A percentile compares a stretch with the other conserved stretches of the same genome.
Conservation (phyloP, 129 eudicot species). For the Logfia minima region DNA sequence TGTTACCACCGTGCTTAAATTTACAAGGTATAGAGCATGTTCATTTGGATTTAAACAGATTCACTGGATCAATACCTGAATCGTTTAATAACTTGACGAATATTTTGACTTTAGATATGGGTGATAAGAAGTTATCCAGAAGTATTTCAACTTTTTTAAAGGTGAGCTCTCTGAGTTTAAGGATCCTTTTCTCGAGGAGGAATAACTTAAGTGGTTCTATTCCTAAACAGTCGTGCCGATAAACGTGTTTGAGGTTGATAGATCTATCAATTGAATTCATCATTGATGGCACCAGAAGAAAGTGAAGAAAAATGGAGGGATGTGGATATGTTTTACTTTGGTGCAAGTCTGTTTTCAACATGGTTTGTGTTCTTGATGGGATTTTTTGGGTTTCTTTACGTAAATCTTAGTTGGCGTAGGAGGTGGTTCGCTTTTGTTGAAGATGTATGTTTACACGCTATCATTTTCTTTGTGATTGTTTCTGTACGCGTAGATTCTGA, state of each 20-base stretch:
- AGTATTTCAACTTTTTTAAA: slow-evolving; percentile 15
- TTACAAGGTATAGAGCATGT: not conserved
- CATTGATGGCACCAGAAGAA: slow-evolving; percentile 1
- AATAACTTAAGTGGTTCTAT: slow-evolving; percentile 33
- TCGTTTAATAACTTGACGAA: not conserved
- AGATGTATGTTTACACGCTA: slow-evolving; percentile 10
- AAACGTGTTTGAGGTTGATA: slow-evolving; percentile 16
- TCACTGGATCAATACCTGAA: slow-evolving; percentile 33
- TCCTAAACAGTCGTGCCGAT: slow-evolving; percentile 26
- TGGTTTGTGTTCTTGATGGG: slow-evolving; percentile 27
- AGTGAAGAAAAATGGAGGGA: slow-evolving; percentile 18
- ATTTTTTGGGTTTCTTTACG: slow-evolving; percentile 16
- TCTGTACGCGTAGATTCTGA: not conserved
- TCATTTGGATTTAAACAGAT: slow-evolving; percentile 28
- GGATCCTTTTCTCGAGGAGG: slow-evolving; percentile 25
- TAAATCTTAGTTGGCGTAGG: slow-evolving; percentile 16
- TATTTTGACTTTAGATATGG: slow-evolving; percentile 34
- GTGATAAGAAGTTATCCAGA: slow-evolving; percentile 34
- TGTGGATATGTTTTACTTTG: slow-evolving; percentile 19
- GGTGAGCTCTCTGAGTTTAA: slow-evolving; percentile 15
- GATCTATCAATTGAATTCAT: slow-evolving; percentile 10
- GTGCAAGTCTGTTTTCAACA: slow-evolving; percentile 23
- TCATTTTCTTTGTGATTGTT: slow-evolving; percentile 3
- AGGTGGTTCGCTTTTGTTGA: slow-evolving; percentile 11
- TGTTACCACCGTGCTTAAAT: slow-evolving; percentile 29